Evolutionary conservation across 306 rosid genomes (phyloP).

Genomic region (Abrus precatorius): DNA sequence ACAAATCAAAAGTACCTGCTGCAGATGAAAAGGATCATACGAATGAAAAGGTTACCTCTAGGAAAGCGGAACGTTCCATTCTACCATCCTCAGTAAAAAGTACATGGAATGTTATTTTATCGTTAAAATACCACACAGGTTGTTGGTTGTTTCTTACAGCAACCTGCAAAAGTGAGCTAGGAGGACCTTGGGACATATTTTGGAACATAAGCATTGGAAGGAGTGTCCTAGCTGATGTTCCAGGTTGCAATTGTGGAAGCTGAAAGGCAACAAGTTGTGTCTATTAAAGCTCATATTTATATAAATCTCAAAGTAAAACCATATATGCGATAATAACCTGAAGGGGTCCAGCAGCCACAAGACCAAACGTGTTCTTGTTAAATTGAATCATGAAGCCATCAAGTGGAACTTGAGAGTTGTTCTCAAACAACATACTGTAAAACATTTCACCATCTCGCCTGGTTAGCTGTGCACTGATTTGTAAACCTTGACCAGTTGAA

Average conservation of each 20-base stretch:
- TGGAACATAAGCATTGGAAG: constrained; percentile 96
- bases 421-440: constrained; percentile 85
- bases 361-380: constrained; percentile 96
- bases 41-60: constrained; percentile 75
- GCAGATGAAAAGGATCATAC: not conserved
- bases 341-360: constrained; percentile 92
- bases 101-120: constrained; percentile 74
- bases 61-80: constrained; percentile 93
- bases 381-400: constrained; percentile 99
- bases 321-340: constrained; percentile 65
- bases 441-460: constrained; percentile 83
- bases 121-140: constrained; percentile 95
- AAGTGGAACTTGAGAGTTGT: constrained; percentile 79
- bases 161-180: constrained; percentile 88
- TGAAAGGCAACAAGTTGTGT: constrained; percentile 48
- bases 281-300: constrained; percentile 36
- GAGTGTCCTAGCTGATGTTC: constrained; percentile 71
- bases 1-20: not conserved
- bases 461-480: constrained; percentile 93
- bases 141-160: constrained; percentile 94
- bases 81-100: constrained; percentile 93
- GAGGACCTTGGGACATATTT: constrained; percentile 96
- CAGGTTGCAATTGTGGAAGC: constrained; percentile 91
- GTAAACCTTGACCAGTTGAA: constrained; percentile 93
- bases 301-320: constrained; percentile 24